A percentile compares a stretch with the other conserved stretches of the same genome.
These are phyloP conservation scores for Phytophthora gonapodyides DNA, from an alignment of 352 stramenopile genomes.

Conservation along the genomic window DNA sequence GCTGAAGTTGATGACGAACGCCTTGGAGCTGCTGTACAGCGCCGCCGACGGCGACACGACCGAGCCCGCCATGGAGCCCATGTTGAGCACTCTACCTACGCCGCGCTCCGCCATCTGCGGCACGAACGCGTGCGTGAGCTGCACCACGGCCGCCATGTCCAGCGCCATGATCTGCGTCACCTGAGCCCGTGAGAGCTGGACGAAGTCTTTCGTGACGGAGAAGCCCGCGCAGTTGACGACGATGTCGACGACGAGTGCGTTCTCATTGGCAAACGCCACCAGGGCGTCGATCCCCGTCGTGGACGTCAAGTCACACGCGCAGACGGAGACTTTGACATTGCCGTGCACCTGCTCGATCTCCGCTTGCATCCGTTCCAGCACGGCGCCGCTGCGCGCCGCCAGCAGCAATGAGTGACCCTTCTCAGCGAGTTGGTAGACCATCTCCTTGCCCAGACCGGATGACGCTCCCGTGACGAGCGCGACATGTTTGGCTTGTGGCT, in stretches of 20 bases:
- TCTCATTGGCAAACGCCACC: conserved; percentile 40
- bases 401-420: conserved; percentile 72
- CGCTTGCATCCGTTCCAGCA: conserved; percentile 55
- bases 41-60: conserved; percentile 56
- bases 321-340: conserved; percentile 43
- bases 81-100: conserved; percentile 75
- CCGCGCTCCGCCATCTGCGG: conserved; percentile 71
- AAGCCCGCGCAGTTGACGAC: conserved; percentile 78
- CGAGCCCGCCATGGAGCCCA: conserved; percentile 62
- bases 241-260: conserved; percentile 66
- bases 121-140: conserved; percentile 61
- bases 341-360: conserved; percentile 57
- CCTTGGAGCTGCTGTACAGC: conserved; percentile 74
- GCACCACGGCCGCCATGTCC: conserved; percentile 56
- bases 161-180: conserved; percentile 61
- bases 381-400: conserved; percentile 44
- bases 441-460: conserved; percentile 69
- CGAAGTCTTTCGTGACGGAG: conserved; percentile 42
- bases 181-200: conserved; percentile 33
- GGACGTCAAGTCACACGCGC: conserved; percentile 50
- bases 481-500: conserved; percentile 22
- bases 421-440: conserved; percentile 64
- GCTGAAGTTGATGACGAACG: conserved; percentile 70
- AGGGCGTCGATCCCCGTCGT: conserved; percentile 42
- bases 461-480: conserved; percentile 72